Conservation (phyloP, 192 early-diverging fungal genomes). For the Glomus cerebriforme region DNA sequence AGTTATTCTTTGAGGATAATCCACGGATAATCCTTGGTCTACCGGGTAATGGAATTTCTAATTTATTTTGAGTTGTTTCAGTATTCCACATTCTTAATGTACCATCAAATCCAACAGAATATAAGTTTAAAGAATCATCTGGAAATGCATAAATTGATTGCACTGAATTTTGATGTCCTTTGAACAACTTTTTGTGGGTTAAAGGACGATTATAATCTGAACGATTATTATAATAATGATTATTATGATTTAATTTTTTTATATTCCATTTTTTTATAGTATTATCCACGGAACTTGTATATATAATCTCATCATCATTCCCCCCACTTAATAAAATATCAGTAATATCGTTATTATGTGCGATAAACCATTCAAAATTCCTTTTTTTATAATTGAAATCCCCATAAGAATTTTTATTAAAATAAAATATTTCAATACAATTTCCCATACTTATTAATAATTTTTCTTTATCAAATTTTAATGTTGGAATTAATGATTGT, state of each 20-base stretch:
- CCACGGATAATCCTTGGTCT: background rate
- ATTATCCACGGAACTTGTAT: background rate
- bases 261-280: constrained; percentile 1
- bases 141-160: background rate
- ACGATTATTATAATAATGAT: background rate
- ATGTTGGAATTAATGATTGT: constrained; percentile 2
- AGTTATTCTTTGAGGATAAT: background rate
- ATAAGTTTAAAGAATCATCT: background rate
- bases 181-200: background rate
- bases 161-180: background rate
- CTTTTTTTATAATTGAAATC: background rate
- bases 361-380: background rate
- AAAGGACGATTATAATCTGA: background rate
- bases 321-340: background rate
- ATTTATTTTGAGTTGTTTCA: background rate
- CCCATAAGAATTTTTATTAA: background rate
- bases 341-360: background rate
- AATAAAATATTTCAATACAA: background rate
- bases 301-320: background rate
- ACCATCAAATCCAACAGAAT: background rate
- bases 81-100: background rate
- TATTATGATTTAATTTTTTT: background rate
- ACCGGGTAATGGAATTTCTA: background rate
- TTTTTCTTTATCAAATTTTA: constrained; percentile 3
- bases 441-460: background rate